Conservation (phyloP, 306 rosid genomes). For the Geum urbanum region DNA sequence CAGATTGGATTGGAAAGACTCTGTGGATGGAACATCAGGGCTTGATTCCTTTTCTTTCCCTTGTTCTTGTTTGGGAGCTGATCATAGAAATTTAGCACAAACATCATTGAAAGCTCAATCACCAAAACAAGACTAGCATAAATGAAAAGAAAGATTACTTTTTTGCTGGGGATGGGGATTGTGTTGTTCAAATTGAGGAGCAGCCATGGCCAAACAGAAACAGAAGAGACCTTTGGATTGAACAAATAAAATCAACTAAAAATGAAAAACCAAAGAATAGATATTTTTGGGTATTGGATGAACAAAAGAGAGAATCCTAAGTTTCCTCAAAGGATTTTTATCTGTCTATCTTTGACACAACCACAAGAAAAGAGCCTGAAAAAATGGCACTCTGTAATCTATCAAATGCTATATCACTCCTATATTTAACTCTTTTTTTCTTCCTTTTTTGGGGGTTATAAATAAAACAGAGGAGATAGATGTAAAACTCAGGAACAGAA, state of each 20-base stretch:
- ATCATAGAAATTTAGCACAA: background rate
- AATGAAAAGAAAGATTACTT: background rate
- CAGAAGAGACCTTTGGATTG: slow-evolving; percentile 13
- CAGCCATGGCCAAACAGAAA: slow-evolving; percentile 16
- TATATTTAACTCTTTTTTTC: background rate
- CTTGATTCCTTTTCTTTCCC: slow-evolving; percentile 15
- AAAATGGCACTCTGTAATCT: slow-evolving; percentile 13
- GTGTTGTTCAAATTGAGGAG: slow-evolving; percentile 18
- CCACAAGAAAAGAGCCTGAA: slow-evolving; percentile 14
- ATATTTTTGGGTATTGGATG: slow-evolving; percentile 16
- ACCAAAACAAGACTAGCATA: background rate
- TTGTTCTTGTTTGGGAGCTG: slow-evolving; percentile 13
- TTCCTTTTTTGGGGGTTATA: background rate
- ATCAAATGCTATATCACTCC: background rate
- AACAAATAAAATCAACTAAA: slow-evolving; percentile 11
- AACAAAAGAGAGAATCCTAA: slow-evolving; percentile 1
- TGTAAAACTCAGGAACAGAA: background rate
- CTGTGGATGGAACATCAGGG: slow-evolving; percentile 12
- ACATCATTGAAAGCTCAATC: background rate
- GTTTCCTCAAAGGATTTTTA: background rate
- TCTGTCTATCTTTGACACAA: slow-evolving; percentile 13
- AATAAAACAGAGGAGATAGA: background rate
- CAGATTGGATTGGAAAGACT: slow-evolving; percentile 15
- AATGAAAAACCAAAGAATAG: background rate
- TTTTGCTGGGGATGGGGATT: background rate